phyloP scores from a whole-genome alignment of 2,329 filamentous ascomycete genomes.

The Talaromyces sp. region DNA sequence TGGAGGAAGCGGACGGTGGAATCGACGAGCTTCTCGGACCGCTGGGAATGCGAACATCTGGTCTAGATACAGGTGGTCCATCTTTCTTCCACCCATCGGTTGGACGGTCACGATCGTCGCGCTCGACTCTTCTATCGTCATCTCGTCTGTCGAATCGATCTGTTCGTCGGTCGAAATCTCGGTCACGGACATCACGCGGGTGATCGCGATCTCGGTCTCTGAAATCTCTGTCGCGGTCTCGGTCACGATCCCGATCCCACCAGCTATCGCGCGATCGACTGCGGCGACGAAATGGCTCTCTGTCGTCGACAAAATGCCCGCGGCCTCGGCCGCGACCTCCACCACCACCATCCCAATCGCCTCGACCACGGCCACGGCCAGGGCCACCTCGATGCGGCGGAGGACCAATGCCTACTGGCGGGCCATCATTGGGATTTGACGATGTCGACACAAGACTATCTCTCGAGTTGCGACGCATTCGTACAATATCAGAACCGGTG shows the following conservation, averaged over 20 bases:
- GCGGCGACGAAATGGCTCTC: constrained; percentile 37
- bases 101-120: constrained; percentile 28
- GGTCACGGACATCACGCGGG: constrained; percentile 16
- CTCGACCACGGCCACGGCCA: constrained; percentile 38
- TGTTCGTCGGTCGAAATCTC: constrained; percentile 27
- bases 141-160: constrained; percentile 29
- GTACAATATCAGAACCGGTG: constrained; percentile 28
- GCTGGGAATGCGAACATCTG: constrained; percentile 15
- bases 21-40: constrained; percentile 10
- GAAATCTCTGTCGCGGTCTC: constrained; percentile 32
- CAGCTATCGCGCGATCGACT: constrained; percentile 42
- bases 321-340: constrained; percentile 41
- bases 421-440: constrained; percentile 31
- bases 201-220: constrained; percentile 33
- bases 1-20: constrained; percentile 8
- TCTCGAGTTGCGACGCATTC: constrained; percentile 40
- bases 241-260: constrained; percentile 36
- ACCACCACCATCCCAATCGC: constrained; percentile 39
- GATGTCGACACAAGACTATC: constrained; percentile 37
- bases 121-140: constrained; percentile 29
- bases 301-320: constrained; percentile 35
- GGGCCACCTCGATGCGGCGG: constrained; percentile 32
- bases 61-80: constrained; percentile 26
- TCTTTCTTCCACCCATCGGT: constrained; percentile 36
- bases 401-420: constrained; percentile 24